Evolutionary conservation across 768 basidiomycete genomes (phyloP), one percentile per base, ranked within the genome.

Genomic region (Naganishia randhawae): DNA sequence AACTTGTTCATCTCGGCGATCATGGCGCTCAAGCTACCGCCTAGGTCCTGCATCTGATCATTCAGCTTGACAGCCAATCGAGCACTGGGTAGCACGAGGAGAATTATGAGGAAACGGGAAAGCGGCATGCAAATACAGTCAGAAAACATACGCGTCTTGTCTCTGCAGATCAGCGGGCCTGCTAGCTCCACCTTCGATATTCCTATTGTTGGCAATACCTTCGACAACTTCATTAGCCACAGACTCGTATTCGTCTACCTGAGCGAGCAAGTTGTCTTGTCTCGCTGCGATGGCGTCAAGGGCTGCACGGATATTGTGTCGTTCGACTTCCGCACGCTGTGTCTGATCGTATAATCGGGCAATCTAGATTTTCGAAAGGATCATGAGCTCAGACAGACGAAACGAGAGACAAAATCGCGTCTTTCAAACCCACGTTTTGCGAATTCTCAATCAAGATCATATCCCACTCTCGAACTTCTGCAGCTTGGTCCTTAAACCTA

Each of bases 401-500:
- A 53, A 31, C 27, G 14, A 25, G n/a, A n/a, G n/a, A n/a, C n/a
- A n/a, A n/a, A n/a, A n/a, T n/a, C n/a, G n/a, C n/a, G n/a, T n/a
- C n/a, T n/a, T n/a, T n/a, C 16, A 17, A 13, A 69, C 69, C 50
- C 39, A 70, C 65, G 33, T 63, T 65, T 42, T 50, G 39, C 37
- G 65, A 65, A 39, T 70, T 70, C 27, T 67, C 45, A 57, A 70
- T 66, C 57, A 70, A 54, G 29, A 66, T 66, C 65, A 63, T 62
- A 54, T 70, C 69, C 69, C 69, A 70, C 25, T 70, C 57, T 17
- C 69, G 53, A 13, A 70, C 69, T 39, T 70, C 69, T 9, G 57
- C 61, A 25, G 65, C 69, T 27, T 65, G 63, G 17, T 65, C 63
- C 45, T 70, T 64, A 53, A 70, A 70, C 33, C 52, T 54, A 37